phyloP scores from a whole-genome alignment of 2,329 filamentous ascomycete species.

The Exophiala bonariae region DNA sequence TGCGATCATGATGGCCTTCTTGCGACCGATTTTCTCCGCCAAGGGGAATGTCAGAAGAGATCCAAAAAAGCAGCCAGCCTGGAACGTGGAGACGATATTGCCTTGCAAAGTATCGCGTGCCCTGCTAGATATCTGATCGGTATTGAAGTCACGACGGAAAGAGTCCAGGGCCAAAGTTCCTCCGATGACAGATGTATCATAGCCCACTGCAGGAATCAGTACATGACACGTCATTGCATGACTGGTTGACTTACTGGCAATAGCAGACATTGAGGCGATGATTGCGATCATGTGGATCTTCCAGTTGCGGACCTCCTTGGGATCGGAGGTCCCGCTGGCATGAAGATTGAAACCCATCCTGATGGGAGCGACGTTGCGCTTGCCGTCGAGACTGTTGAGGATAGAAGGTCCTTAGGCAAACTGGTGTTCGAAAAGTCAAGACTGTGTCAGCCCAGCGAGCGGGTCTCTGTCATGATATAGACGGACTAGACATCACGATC shows the following conservation, averaged over 20 bases:
- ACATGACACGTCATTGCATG: neutral
- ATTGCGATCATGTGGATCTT: conserved; percentile 27
- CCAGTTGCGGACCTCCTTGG: conserved; percentile 29
- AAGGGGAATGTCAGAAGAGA: conserved; percentile 29
- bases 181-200: conserved; percentile 32
- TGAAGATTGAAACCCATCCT: conserved; percentile 24
- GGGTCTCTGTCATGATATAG: too few species aligned
- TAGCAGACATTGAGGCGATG: conserved; percentile 13
- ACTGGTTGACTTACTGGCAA: conserved; percentile 13
- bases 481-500: too few species aligned
- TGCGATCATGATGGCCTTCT: conserved; percentile 45
- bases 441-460: too few species aligned
- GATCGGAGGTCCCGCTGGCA: conserved; percentile 26
- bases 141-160: conserved; percentile 35
- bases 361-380: neutral
- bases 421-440: too few species aligned
- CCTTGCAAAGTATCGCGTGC: conserved; percentile 15
- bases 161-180: conserved; percentile 40
- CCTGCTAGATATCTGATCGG: conserved; percentile 2
- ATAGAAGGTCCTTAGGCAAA: too few species aligned
- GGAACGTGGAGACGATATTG: conserved; percentile 14
- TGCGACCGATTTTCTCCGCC: conserved; percentile 37
- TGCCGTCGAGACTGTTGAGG: too few species aligned
- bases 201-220: conserved; percentile 11
- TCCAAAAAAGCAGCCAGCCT: conserved; percentile 31